Base-by-base conservation (phyloP, 2,329 filamentous ascomycete genomes). In the Trichophyton mentagrophytes region DNA sequence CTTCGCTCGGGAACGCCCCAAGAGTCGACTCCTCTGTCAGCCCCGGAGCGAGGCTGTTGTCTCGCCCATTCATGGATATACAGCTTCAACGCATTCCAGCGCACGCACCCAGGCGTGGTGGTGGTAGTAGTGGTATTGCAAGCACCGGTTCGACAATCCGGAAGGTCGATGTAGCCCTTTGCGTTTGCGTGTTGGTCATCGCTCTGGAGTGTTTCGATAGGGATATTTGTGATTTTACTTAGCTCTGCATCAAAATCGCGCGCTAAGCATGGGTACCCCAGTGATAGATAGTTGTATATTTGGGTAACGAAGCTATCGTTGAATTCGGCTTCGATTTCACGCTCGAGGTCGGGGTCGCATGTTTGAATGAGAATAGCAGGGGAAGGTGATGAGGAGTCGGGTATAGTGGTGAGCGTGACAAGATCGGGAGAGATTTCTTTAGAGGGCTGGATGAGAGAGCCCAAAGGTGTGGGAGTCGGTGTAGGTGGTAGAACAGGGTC, bases 241-340 rank as follows among this genome's bases (percentile, higher is more conserved):
- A 97, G 79, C 76, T 97, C 92, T 9, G 85, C 82, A 69, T 97
- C 92, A 69, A 89, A 97, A 42, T 83, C 81, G 22, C 87, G 84
- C 9, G 91, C 92, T 68, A 90, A 84, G 38, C 89, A 86, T 2
- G 92, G 91, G 72, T 96, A 96, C 3, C 92, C 92, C 3, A 97
- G 81, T 0, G 90, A 95, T 15, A 97, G 80, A 73, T 97, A 97
- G 73, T 97, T 96, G 80, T 95, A 97, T 6, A 97, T 91, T 73
- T 97, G 92, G 0, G 91, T 96, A 61, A 96, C 84, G 71, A 96
- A 96, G 2, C 79, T 79, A 70, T 96, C 89, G 63, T 86, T 80
- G 68, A 93, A 95, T 72, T 96, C 90, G 36, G 75, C 71, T 30
- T 79, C 74, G 47, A 84, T 78, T 9, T 75, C 58, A 57, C 60